Evolutionary conservation across 169 alveolate species (phyloP), one percentile per base, ranked within the genome.

Genomic region (Eimeria praecox): DNA sequence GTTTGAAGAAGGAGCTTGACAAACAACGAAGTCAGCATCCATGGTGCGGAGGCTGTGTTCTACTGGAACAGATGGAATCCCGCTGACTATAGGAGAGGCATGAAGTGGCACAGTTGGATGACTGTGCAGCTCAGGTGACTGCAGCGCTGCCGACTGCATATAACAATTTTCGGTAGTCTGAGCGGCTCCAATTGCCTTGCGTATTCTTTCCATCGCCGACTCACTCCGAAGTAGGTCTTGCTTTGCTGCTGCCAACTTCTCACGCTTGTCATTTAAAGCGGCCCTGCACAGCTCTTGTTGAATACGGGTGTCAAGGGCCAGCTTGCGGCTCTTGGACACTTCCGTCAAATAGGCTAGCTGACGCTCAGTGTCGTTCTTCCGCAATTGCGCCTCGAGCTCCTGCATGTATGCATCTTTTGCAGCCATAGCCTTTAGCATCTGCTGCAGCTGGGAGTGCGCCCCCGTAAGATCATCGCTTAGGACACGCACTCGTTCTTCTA

Each of bases 371-470:
- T 92, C 95, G 73, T 78, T 92, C 83, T 78, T 82, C 46, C 95
- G 82, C n/a, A 92, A 73, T 71, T 92, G 95, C 30, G 91, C 66
- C 71, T 92, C 95, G 54, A 92, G 90, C 42, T 77, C 95, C 22
- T 77, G 88, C 92, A 92, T 77, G 85, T 92, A 92, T 10, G 95
- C 95, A 75, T 92, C 95, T 52, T 78, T 92, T 30, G 95, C 91
- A 0, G 91, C 91, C 73, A 83, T 75, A 40, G 86, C 90, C 71
- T 83, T 82, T 2, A 92, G 90, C 73, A 78, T 49, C 71, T 92
- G 95, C 73, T 92, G 95, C 86, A 92, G 64, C 83, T 92, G 95
- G 20, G 44, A 33, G 54, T 66, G 82, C 54, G 71, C 88, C 49
- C 64, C 83, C 35, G 64, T 83, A 35, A 92, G 71, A 59, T 92